phyloP scores from a whole-genome alignment of 2,329 filamentous ascomycete species.

The Paecilomyces fulvus region DNA sequence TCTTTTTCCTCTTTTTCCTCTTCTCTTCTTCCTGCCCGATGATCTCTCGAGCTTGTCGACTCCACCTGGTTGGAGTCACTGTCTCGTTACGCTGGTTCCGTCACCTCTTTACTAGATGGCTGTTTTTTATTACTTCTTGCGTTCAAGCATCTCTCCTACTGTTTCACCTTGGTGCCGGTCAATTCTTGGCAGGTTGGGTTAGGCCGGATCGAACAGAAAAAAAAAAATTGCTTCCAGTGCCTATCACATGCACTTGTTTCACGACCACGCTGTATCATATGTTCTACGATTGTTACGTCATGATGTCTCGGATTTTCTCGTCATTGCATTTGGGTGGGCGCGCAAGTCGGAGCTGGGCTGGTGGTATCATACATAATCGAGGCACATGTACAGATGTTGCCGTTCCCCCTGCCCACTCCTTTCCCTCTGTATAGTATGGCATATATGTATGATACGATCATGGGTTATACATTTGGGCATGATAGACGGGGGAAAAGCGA shows the following conservation, averaged over 20 bases:
- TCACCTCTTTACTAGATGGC: background rate
- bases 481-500: background rate
- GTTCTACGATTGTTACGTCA: conserved; percentile 11
- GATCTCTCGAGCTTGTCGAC: background rate
- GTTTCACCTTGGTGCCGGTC: too few species aligned
- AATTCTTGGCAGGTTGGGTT: background rate
- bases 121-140: background rate
- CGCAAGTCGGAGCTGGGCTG: background rate
- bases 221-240: background rate
- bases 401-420: background rate
- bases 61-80: conserved; percentile 4
- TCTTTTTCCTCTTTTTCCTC: too few species aligned
- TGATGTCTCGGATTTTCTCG: conserved; percentile 6
- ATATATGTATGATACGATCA: background rate
- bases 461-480: background rate
- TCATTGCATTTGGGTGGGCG: conserved; percentile 8
- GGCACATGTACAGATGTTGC: background rate
- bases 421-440: background rate
- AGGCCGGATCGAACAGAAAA: background rate
- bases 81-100: conserved; percentile 7
- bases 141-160: background rate
- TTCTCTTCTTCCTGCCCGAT: background rate
- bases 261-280: conserved; percentile 12
- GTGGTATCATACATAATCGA: background rate
- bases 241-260: background rate